Base-by-base conservation (phyloP, 176 grass and related monocot species). In the Secale cereale region DNA sequence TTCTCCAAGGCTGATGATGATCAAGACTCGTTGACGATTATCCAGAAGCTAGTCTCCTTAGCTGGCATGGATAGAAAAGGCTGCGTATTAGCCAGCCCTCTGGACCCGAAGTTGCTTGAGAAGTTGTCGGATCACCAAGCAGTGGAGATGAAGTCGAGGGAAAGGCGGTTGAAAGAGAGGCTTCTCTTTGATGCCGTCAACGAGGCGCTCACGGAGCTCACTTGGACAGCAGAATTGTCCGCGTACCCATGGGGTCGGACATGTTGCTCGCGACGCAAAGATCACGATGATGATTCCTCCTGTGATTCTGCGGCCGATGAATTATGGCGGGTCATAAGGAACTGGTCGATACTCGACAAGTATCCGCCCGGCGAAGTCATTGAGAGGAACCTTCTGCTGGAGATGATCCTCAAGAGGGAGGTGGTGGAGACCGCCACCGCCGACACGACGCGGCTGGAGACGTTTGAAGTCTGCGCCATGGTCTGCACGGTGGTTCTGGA, bases 1-100 rank as follows among this genome's bases (percentile, higher is more conserved):
- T 91, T 99, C 78, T 92, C 97, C 1, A 94, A 91, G 81, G 97
- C 88, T 63, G 97, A 99, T 20, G 91, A 96, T 76, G 97, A 99
- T 68, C 88, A 92, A 32, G 88, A 99, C 60, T 88, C 81, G 2
- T 86, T 87, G 65, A 85, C 82, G 3, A 92, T 92, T 80, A 89
- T 99, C 70, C 81, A 94, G 16, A 94, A 94, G 37, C 65, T 99
- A 50, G 65, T 96, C 5, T 81, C 29, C 46, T 91, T 81, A 61
- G 81, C 86, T 25, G 87, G 85, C 68, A 83, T 91, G 82, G 88
- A 91, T 36, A 62, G 27, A 78, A 81, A 90, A 85, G 50, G 78
- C 48, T 92, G 87, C 65, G 63, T 85, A 22, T 80, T 86, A n/a
- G 86, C 94, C 43, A 77, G 60, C 45, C 97, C 90, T 72, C 82